Conservation (phyloP, 140 eudicot species). For the Stevia rebaudiana region DNA sequence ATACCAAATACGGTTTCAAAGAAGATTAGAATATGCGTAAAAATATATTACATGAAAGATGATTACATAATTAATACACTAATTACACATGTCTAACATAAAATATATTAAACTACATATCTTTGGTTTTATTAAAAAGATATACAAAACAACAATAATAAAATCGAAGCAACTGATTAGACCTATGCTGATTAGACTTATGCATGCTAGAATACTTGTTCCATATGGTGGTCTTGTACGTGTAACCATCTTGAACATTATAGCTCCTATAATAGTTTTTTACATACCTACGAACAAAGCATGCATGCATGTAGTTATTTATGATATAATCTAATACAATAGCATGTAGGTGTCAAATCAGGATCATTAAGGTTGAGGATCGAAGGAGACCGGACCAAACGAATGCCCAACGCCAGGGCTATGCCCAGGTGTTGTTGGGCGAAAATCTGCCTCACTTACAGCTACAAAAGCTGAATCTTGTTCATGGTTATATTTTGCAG, state of each 20-base stretch:
- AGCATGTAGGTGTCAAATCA: neutral
- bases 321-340: neutral
- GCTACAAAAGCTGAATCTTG: slow-evolving; percentile 9
- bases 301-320: slow-evolving; percentile 22
- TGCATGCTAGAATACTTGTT: neutral
- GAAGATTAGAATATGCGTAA: neutral
- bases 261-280: neutral
- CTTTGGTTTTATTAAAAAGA: neutral
- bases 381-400: slow-evolving; percentile 17
- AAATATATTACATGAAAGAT: neutral
- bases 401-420: slow-evolving; percentile 42
- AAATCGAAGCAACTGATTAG: slow-evolving; percentile 3
- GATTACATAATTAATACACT: neutral
- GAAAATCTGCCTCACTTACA: slow-evolving; percentile 16
- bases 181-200: neutral
- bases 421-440: slow-evolving; percentile 40
- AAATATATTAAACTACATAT: neutral
- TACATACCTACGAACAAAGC: slow-evolving; percentile 8
- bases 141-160: neutral
- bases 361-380: slow-evolving; percentile 23
- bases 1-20: neutral
- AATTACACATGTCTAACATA: neutral
- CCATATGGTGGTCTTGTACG: neutral
- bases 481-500: neutral
- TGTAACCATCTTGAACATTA: neutral